Base-by-base conservation (phyloP, 163 green algal species). In the Prototheca cutis region DNA sequence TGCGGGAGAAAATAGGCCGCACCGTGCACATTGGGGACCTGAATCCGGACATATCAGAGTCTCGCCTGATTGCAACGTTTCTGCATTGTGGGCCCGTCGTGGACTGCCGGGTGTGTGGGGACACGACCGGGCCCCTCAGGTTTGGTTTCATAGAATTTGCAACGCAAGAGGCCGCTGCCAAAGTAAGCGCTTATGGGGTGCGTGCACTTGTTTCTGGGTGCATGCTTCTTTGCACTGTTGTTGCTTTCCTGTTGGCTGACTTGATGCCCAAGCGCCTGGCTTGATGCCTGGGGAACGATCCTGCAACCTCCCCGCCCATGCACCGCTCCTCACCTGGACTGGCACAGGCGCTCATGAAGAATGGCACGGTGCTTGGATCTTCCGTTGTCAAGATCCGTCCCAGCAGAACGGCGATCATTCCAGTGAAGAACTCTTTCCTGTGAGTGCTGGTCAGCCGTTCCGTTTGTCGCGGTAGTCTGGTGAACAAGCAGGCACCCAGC, bases 91-190 rank as follows among this genome's bases (percentile, higher is more conserved):
- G 90, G 42, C 59, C 72, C n/a, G 73, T 97, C 7, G 71, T 94
- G 45, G 91, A 98, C 66, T 97, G 90, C 73, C 80, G 91, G 17
- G 80, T 98, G 21, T 98, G 91, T 60, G 88, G 91, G 23, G 91
- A 98, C 70, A 84, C 88, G 33, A 96, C 96, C 72, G 85, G 65
- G 28, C 77, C 79, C 29, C 89, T 96, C 75, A 72, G 90, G 39
- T 98, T 98, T 72, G 91, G 89, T 0, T 98, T 98, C 69, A 87
- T 98, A 24, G 91, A 98, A 76, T 98, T 97, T 23, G 58, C 23
- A 69, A 80, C n/a, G n/a, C n/a, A n/a, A n/a, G n/a, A n/a, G n/a
- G n/a, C n/a, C n/a, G n/a, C n/a, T n/a, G n/a, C n/a, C n/a, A n/a
- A n/a, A n/a, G n/a, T n/a, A n/a, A n/a, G n/a, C n/a, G n/a, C n/a